These are phyloP conservation scores for Candida dajiaensis DNA, from an alignment of 805 yeast species.

Conservation along the genomic window DNA sequence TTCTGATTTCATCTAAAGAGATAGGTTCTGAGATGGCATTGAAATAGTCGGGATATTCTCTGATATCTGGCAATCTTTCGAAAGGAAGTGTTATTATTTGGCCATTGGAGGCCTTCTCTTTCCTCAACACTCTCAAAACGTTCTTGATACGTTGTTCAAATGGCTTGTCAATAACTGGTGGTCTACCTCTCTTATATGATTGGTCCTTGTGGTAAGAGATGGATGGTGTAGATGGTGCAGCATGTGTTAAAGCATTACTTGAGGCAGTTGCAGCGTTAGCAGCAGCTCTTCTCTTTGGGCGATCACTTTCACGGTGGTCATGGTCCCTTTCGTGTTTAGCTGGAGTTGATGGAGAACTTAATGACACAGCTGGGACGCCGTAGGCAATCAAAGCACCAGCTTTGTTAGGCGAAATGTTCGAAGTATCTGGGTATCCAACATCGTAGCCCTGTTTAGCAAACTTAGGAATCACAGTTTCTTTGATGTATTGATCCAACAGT, in stretches of 20 bases:
- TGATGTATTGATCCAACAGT: conserved; percentile 36
- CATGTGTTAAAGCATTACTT: neutral
- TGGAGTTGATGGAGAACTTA: conserved; percentile 1
- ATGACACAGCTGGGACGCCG: conserved; percentile 5
- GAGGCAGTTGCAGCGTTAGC: neutral
- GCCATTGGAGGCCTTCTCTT: conserved; percentile 50
- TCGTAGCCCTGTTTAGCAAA: conserved; percentile 28
- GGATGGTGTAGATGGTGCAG: conserved; percentile 5
- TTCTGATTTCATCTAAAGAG: conserved; percentile 66
- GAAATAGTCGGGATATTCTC: conserved; percentile 39
- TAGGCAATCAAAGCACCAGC: conserved; percentile 19
- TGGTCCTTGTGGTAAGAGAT: conserved; percentile 17
- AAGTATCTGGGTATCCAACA: conserved; percentile 34
- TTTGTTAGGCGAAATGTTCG: conserved; percentile 13
- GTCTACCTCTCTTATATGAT: conserved; percentile 67
- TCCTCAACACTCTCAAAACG: conserved; percentile 74
- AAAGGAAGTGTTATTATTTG: conserved; percentile 55
- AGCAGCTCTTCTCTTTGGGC: conserved; percentile 4
- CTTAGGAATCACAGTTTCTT: conserved; percentile 29
- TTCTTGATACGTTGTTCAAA: conserved; percentile 90
- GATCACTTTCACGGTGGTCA: neutral
- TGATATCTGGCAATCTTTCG: conserved; percentile 74
- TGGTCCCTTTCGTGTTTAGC: neutral
- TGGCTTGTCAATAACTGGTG: conserved; percentile 86
- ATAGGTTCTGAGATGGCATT: conserved; percentile 51